Evolutionary conservation across 2,329 filamentous ascomycete species (phyloP), one percentile per base, ranked within the genome.

Genomic region (Pestalotiopsis fici): DNA sequence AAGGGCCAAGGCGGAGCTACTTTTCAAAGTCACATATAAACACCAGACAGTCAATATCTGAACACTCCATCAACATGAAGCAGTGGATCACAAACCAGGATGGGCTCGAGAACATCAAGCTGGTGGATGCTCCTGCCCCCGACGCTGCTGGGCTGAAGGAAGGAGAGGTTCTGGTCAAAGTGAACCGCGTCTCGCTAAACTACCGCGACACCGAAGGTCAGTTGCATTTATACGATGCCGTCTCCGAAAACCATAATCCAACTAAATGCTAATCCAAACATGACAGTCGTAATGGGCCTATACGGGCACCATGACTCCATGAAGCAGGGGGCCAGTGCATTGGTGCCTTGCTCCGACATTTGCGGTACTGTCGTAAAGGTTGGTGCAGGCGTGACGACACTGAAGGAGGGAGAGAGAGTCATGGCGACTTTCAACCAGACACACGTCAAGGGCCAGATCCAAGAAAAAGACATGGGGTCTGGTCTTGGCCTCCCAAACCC

Each of bases 291-390:
- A 73, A 89, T 86, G 81, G 91, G 91, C 35, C 81, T 88, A 13
- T 93, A 92, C 80, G 88, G 83, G 74, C 89, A 93, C 77, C 89
- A 92, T 80, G 84, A 85, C 71, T 83, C 84, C 3, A 79, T 88
- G 59, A 68, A 77, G 15, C 70, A 76, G 55, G 78, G 75, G 47
- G 73, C 79, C 67, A 69, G 76, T 64, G 65, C 82, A 66, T 72
- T 92, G 13, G 87, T 93, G 1, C 90, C 90, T 1, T 90, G 88
- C 77, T 91, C 89, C 25, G 91, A 93, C 77, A 91, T 91, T 84
- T 91, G 89, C 78, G 91, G 91, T 57, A 83, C 83, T 9, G 81
- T 93, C 59, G 79, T 87, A 2, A 76, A 83, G 15, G 72, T 86
- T 35, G 86, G 87, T 39, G 75, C 82, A 21, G 81, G 79, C n/a